A percentile compares a stretch with the other conserved stretches of the same genome.
phyloP scores from a whole-genome alignment of 129 eudicot genomes.

The Arctium lappa region DNA sequence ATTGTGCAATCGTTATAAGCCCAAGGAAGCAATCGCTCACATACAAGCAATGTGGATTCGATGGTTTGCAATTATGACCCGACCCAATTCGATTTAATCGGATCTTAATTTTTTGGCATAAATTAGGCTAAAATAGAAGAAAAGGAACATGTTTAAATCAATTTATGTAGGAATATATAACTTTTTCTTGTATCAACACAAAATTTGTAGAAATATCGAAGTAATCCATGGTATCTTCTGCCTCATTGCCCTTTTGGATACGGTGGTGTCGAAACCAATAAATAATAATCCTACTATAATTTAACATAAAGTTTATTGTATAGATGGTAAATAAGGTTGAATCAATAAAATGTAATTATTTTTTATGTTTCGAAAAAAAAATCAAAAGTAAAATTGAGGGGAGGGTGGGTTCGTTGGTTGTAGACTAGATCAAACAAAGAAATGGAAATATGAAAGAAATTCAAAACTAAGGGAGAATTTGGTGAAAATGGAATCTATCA shows the following conservation, averaged over 20 bases:
- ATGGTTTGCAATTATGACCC: constrained; percentile 76
- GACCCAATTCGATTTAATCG: background rate
- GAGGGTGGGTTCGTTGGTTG: no score
- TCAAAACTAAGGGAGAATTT: no score
- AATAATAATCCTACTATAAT: no score
- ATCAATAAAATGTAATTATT: no score
- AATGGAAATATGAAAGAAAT: no score
- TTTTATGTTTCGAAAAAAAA: background rate
- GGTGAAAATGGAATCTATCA: no score
- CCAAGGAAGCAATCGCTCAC: constrained; percentile 85
- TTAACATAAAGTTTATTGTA: no score
- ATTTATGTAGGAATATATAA: constrained; percentile 1
- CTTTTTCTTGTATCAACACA: background rate
- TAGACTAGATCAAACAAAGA: no score
- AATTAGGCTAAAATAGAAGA: background rate
- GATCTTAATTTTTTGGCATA: background rate
- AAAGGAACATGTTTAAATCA: background rate
- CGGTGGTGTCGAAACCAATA: background rate
- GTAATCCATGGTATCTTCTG: background rate
- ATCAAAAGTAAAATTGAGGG: no score
- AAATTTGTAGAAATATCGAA: constrained; percentile 14
- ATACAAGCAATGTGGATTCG: constrained; percentile 90
- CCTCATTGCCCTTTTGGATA: background rate
- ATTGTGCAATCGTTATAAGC: constrained; percentile 81
- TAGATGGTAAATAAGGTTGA: no score